Percentiles rank a stretch among this genome's conserved stretches.
phyloP scores from a whole-genome alignment of 2,329 filamentous ascomycete genomes.

The Cryphonectria carpinicola region DNA sequence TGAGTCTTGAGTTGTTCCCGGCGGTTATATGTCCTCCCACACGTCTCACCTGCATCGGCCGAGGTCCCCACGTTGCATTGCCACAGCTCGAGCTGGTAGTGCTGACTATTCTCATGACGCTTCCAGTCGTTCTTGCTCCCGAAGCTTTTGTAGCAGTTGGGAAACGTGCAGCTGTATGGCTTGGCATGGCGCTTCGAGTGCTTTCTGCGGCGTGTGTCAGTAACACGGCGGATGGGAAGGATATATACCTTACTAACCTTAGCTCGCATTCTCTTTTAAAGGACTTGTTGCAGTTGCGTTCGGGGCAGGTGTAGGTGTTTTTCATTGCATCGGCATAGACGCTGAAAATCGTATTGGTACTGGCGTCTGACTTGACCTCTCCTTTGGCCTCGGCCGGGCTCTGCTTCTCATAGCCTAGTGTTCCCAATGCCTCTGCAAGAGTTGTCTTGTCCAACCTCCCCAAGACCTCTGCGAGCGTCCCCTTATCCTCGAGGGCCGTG shows the following conservation, averaged over 20 bases:
- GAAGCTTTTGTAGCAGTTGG: conserved; percentile 71
- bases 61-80: conserved; percentile 57
- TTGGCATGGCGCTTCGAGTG: conserved; percentile 80
- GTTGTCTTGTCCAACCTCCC: conserved; percentile 36
- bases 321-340: not conserved
- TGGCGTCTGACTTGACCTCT: conserved; percentile 30
- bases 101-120: conserved; percentile 82
- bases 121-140: conserved; percentile 97
- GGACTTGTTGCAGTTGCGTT: conserved; percentile 47
- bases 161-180: conserved; percentile 81
- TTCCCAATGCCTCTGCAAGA: conserved; percentile 39
- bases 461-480: conserved; percentile 40
- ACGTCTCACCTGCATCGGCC: conserved; percentile 41
- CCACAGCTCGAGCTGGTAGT: conserved; percentile 74
- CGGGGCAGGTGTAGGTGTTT: conserved; percentile 27
- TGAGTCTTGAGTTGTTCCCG: conserved; percentile 65
- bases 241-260: conserved; percentile 48
- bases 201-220: conserved; percentile 61
- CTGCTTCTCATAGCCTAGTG: conserved; percentile 33
- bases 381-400: conserved; percentile 31
- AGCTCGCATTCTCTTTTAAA: conserved; percentile 59
- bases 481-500: conserved; percentile 34
- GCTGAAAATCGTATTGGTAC: conserved; percentile 14
- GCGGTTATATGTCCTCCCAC: conserved; percentile 62
- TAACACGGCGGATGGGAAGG: conserved; percentile 5